Evolutionary conservation across 768 basidiomycete genomes (phyloP), one percentile per base, ranked within the genome.

Genomic region (Tylopilus vinaceipallidus): DNA sequence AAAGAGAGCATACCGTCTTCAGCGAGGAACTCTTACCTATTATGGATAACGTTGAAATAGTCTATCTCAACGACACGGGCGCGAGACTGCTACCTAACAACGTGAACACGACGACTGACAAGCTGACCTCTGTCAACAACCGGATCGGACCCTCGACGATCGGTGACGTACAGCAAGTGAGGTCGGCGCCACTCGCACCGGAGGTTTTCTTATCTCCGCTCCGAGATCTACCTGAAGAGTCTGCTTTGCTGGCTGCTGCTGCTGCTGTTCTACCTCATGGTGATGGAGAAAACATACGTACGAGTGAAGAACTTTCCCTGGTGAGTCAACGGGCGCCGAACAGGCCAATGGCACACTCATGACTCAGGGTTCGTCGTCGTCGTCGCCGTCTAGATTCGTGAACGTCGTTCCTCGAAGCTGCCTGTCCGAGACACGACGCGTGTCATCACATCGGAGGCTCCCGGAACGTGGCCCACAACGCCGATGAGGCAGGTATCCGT

Each of bases 141-240:
- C 12, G 41, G 30, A 47, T 44, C 37, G 23, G 27, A 34, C 23
- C 44, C 45, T 47, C 34, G 52, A 43, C 29, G 35, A 59, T 52
- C 41, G 37, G 52, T 54, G 50, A 66, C 50, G 45, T 41, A 52
- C 57, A 42, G 19, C 27, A 50, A 34, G 26, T 38, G 26, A 2
- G 26, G 39, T 11, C 39, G 34, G 30, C 44, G 5, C 64, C 62
- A 7, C 61, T 63, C 7, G 57, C 60, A 19, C 54, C 59, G 8
- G 65, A 59, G 2, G 41, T 58, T 30, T 57, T 56, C 29, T 42
- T 72, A 49, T 72, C 69, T 40, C 71, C 68, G 38, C 59, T 67
- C 23, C 57, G 52, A 24, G 50, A 55, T 45, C 32, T 42, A 23
- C 44, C 36, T 8, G 45, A 39, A 14, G 27, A 27, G 20, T 36